These are phyloP conservation scores for Tuber aestivum DNA, from an alignment of 495 filamentous ascomycete species.

Conservation along the genomic window DNA sequence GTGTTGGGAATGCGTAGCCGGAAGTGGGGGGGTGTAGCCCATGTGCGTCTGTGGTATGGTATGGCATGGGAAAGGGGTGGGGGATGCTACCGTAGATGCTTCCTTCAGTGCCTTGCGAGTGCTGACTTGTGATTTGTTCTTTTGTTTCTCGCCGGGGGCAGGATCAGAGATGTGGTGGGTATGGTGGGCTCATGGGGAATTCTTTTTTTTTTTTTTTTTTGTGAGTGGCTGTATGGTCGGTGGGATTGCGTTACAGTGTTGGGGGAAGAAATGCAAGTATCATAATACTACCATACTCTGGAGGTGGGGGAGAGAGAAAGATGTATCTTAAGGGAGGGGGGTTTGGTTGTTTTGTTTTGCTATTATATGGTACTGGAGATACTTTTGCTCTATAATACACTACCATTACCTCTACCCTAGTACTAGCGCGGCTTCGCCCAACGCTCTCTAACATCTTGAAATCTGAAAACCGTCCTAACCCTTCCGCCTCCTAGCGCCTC, in stretches of 20 bases:
- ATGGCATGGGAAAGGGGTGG: not conserved
- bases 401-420: not conserved
- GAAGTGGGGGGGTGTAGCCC: not conserved
- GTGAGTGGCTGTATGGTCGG: not conserved
- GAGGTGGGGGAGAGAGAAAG: not conserved
- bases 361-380: not conserved
- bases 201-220: not conserved
- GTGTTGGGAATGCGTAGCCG: not conserved
- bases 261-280: not conserved
- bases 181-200: not conserved
- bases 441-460: not conserved
- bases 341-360: not conserved
- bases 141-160: not conserved
- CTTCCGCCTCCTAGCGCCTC: not conserved
- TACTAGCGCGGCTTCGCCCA: not conserved
- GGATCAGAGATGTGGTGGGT: not conserved
- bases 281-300: too few species aligned
- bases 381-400: not conserved
- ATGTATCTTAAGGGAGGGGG: not conserved
- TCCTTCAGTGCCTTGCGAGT: constrained; percentile 1
- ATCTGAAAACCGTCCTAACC: not conserved
- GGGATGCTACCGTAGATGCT: not conserved
- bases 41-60: not conserved
- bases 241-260: not conserved
- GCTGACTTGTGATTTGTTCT: not conserved